Evolutionary conservation across 257 asterid genomes (phyloP).

Genomic region (Galeopsis tetrahit): DNA sequence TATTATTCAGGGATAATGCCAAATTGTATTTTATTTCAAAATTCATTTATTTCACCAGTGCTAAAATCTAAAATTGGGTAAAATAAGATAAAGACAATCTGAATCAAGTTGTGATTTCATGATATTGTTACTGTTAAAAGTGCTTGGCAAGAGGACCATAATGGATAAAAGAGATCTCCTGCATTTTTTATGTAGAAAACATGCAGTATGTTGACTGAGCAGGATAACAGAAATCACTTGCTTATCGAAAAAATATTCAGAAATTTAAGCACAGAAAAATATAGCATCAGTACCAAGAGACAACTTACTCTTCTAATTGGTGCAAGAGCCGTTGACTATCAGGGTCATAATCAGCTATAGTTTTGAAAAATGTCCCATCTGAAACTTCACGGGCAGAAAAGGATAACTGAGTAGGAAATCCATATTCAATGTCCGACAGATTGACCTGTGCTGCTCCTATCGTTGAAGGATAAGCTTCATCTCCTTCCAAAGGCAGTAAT

Average conservation of each 20-base stretch:
- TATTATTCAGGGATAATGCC: slow-evolving; percentile 11
- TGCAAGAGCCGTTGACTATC: slow-evolving; percentile 74
- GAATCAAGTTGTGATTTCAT: slow-evolving; percentile 4
- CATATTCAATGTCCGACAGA: slow-evolving; percentile 71
- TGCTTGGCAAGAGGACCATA: slow-evolving; percentile 25
- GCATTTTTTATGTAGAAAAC: slow-evolving; percentile 19
- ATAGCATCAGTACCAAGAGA: slow-evolving; percentile 23
- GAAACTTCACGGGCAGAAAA: slow-evolving; percentile 97
- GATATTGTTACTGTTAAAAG: slow-evolving; percentile 12
- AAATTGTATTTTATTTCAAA: slow-evolving; percentile 7
- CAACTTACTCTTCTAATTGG: slow-evolving; percentile 73
- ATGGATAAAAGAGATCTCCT: background rate
- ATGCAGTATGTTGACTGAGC: slow-evolving; percentile 22
- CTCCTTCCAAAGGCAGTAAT: slow-evolving; percentile 54
- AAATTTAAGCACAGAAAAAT: slow-evolving; percentile 31
- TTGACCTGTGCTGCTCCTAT: slow-evolving; percentile 58
- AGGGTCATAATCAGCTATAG: slow-evolving; percentile 84
- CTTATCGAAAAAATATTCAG: slow-evolving; percentile 31
- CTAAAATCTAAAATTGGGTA: slow-evolving; percentile 13
- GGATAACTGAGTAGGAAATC: slow-evolving; percentile 82
- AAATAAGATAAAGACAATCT: slow-evolving; percentile 14
- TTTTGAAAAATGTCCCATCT: slow-evolving; percentile 87
- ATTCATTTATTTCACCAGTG: slow-evolving; percentile 8
- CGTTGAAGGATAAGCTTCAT: slow-evolving; percentile 81
- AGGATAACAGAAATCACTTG: slow-evolving; percentile 24